Evolutionary conservation across 129 eudicot genomes (phyloP).

Genomic region (Artemisia annua): DNA sequence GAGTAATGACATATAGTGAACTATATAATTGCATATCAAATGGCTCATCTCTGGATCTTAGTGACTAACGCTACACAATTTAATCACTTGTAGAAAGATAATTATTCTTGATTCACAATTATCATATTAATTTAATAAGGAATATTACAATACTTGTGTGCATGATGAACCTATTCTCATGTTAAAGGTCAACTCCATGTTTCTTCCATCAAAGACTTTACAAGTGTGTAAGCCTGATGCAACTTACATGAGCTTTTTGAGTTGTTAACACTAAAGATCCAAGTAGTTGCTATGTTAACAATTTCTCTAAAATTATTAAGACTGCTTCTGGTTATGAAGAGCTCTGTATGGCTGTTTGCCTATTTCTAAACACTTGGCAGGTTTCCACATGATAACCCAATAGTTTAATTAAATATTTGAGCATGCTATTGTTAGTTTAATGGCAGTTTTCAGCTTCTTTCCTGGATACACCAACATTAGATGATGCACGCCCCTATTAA

Average conservation of each 20-base stretch:
- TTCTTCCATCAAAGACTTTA: too few relatives aligned
- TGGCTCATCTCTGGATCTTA: too few relatives aligned
- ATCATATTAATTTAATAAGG: too few relatives aligned
- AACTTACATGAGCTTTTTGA: too few relatives aligned
- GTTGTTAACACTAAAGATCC: too few relatives aligned
- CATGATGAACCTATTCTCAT: too few relatives aligned
- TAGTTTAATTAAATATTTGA: conserved; percentile 10
- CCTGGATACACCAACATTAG: conserved; percentile 13
- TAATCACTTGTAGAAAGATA: neutral
- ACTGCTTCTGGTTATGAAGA: conserved; percentile 1
- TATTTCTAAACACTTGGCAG: conserved; percentile 3
- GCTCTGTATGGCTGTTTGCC: conserved; percentile 3
- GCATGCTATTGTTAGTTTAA: neutral
- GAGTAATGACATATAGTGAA: neutral
- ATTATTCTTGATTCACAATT: too few relatives aligned
- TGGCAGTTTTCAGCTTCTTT: conserved; percentile 9
- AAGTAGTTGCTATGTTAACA: too few relatives aligned
- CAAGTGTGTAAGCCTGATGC: too few relatives aligned
- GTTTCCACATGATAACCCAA: conserved; percentile 6
- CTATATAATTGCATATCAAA: too few relatives aligned
- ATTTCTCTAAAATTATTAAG: neutral
- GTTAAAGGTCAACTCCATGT: too few relatives aligned
- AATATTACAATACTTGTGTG: too few relatives aligned
- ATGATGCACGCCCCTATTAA: conserved; percentile 4
- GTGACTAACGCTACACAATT: neutral